A percentile compares a stretch with the other conserved stretches of the same genome.
phyloP scores from a whole-genome alignment of 257 asterid species.

The Scutellaria galericulata region DNA sequence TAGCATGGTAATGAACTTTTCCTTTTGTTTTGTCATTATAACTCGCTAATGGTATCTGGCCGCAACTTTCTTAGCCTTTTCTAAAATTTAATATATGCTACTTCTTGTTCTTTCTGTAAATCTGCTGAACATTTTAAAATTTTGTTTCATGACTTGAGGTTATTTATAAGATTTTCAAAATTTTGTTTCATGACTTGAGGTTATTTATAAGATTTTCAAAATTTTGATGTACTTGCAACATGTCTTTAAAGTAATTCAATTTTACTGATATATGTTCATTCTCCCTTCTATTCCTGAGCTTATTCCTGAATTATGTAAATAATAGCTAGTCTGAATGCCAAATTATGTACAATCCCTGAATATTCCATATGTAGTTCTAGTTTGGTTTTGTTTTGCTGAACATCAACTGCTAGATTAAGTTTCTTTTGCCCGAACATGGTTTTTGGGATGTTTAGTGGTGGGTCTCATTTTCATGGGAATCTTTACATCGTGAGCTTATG shows the following conservation, averaged over 20 bases:
- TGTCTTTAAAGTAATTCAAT: neutral
- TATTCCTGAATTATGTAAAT: neutral
- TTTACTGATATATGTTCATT: neutral
- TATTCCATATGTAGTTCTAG: neutral
- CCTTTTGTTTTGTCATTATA: neutral
- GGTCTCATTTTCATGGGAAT: slow-evolving; percentile 4
- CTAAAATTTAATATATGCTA: neutral
- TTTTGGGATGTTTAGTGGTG: neutral
- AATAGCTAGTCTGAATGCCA: neutral
- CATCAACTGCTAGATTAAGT: too few relatives aligned
- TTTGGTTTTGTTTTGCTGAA: neutral
- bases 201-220: neutral
- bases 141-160: slow-evolving; percentile 4
- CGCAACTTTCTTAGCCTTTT: neutral
- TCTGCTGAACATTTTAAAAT: neutral
- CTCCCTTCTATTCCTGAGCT: neutral
- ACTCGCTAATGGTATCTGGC: neutral
- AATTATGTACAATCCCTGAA: neutral
- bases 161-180: neutral
- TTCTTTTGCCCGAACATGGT: slow-evolving; percentile 14
- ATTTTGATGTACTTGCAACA: neutral
- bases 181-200: neutral
- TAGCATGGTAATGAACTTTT: neutral
- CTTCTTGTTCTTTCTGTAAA: neutral
- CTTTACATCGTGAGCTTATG: neutral